Conservation (phyloP, 345 rosid genomes). For the Raphanus sativus region DNA sequence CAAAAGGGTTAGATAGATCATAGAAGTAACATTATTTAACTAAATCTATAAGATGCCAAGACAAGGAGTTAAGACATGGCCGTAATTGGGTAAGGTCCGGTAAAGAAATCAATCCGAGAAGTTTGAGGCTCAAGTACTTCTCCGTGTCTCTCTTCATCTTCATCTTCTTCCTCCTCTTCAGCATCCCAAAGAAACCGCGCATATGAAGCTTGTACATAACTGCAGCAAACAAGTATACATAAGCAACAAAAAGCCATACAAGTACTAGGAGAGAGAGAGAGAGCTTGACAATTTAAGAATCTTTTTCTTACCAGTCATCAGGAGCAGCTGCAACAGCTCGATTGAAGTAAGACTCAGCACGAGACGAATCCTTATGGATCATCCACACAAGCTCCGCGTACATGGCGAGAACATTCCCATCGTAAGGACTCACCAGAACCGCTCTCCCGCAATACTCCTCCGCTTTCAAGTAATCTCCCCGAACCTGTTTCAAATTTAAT, state of each 20-base stretch:
- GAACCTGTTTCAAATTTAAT: slow-evolving; percentile 60
- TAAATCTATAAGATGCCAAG: slow-evolving; percentile 31
- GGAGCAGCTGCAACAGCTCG: slow-evolving; percentile 85
- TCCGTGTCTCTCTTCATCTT: slow-evolving; percentile 27
- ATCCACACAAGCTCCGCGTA: slow-evolving; percentile 83
- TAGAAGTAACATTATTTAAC: slow-evolving; percentile 23
- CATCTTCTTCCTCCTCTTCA: slow-evolving; percentile 64
- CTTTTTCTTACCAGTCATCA: slow-evolving; percentile 62
- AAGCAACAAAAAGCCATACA: not conserved
- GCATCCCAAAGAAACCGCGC: slow-evolving; percentile 90
- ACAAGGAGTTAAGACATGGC: slow-evolving; percentile 54
- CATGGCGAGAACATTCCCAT: slow-evolving; percentile 76
- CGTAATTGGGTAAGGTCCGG: slow-evolving; percentile 49
- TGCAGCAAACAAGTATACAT: slow-evolving; percentile 33
- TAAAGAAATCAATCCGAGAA: slow-evolving; percentile 35
- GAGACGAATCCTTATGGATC: slow-evolving; percentile 58
- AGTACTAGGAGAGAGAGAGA: not conserved
- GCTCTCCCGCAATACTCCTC: slow-evolving; percentile 90
- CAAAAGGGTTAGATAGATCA: slow-evolving; percentile 30
- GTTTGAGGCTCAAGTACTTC: slow-evolving; percentile 21
- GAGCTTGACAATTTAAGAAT: not conserved
- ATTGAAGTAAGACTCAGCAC: slow-evolving; percentile 74
- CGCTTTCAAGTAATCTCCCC: slow-evolving; percentile 59
- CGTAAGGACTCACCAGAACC: slow-evolving; percentile 57
- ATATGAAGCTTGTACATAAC: slow-evolving; percentile 84